Evolutionary conservation across 2,329 filamentous ascomycete species (phyloP), one percentile per base, ranked within the genome.

Genomic region (Cladobotryum mycophilum): DNA sequence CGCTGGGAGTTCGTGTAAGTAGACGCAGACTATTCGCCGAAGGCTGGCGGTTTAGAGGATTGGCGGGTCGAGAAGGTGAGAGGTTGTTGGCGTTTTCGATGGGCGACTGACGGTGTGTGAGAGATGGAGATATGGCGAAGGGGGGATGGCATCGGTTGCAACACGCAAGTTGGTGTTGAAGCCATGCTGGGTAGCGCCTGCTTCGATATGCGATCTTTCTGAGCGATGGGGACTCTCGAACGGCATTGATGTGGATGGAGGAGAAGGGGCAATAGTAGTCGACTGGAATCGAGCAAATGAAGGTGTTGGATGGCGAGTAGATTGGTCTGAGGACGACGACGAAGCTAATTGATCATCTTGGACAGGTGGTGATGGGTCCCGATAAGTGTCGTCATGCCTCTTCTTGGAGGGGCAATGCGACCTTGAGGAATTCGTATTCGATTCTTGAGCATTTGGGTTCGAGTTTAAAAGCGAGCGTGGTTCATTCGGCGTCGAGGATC

Each of bases 1-100:
- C 65, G 61, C 81, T 85, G 3, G 81, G 81, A 0, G 81, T 84
- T 58, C 81, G 73, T 18, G 78, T 78, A 15, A 83, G 62, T 5
- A 76, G 76, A 43, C 67, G 69, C n/a, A 81, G 63, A 43, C 60
- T 68, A 50, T 55, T 60, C 11, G 60, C 53, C 14, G 67, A 69
- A 13, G 60, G 50, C 40, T 57, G 62, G 40, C 61, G 62, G 18
- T 64, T 60, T 40, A 68, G 25, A 14, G 64, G 57, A 15, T 56
- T 51, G 25, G 59, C 60, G 37, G 49, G 55, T 37, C 61, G 62
- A 15, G 65, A 59, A 6, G 64, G 58, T 13, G 68, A 67, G 40
- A 65, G 59, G 49, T 55, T 56, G 49, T 55, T 56, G 13, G 61
- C 55, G 55, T 67, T 65, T 49, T 65, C 64, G 60, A 66, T 67